A percentile compares a stretch with the other conserved stretches of the same genome.
These are phyloP conservation scores for Vickermania ingenoplastis DNA, from an alignment of 208 protist species.

Conservation along the genomic window DNA sequence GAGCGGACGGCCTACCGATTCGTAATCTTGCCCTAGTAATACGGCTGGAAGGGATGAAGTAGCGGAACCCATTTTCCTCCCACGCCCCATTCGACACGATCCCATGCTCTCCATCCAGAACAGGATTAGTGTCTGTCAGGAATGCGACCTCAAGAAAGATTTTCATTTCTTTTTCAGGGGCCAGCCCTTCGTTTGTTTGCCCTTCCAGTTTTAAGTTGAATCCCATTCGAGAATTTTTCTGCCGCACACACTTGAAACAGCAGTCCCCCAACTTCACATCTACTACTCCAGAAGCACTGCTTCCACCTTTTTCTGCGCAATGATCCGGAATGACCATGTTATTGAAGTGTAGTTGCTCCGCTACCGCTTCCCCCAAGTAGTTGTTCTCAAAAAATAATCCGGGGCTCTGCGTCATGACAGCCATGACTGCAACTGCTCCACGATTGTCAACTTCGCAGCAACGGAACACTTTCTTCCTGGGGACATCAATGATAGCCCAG, in stretches of 20 bases:
- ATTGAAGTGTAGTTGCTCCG: constrained; percentile 38
- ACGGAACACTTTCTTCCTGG: constrained; percentile 33
- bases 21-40: constrained; percentile 21
- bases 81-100: constrained; percentile 29
- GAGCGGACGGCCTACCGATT: constrained; percentile 34
- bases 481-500: constrained; percentile 52
- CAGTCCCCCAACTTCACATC: constrained; percentile 30
- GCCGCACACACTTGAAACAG: constrained; percentile 12
- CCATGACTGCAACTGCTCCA: constrained; percentile 24
- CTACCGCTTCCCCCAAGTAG: constrained; percentile 39
- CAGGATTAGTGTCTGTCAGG: constrained; percentile 20
- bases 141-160: constrained; percentile 38
- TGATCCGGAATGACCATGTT: constrained; percentile 31
- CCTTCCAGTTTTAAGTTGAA: constrained; percentile 40
- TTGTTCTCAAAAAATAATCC: constrained; percentile 11
- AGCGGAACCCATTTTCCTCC: constrained; percentile 42
- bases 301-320: constrained; percentile 14
- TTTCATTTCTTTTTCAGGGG: constrained; percentile 25
- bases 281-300: constrained; percentile 15
- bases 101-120: constrained; percentile 38
- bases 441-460: constrained; percentile 40
- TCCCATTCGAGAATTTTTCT: background rate
- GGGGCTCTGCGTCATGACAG: constrained; percentile 29
- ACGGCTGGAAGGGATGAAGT: constrained; percentile 29
- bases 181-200: constrained; percentile 24